phyloP scores from a whole-genome alignment of 257 asterid genomes.

The Anisodus acutangulus region DNA sequence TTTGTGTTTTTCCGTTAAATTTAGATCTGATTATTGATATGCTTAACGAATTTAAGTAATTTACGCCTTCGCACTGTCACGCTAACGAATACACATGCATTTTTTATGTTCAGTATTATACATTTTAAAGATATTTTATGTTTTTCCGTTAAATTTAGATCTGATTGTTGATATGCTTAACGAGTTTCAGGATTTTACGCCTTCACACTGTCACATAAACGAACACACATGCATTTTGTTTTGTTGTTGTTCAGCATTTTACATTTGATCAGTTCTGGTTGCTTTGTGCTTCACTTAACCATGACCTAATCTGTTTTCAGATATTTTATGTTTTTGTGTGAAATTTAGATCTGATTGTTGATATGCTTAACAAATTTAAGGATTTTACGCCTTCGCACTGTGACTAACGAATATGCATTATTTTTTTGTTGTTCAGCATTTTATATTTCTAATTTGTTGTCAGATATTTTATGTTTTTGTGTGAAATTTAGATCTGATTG shows the following conservation, averaged over 20 bases:
- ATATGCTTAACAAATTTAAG: neutral
- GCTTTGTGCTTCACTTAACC: no score
- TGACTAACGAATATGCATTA: neutral
- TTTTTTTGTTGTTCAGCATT: slow-evolving; percentile 18
- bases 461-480: neutral
- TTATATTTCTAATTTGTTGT: neutral
- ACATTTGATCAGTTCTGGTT: no score
- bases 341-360: slow-evolving; percentile 40
- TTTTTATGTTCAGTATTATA: neutral
- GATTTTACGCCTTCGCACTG: neutral
- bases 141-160: no score
- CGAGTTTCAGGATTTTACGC: no score
- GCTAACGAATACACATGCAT: neutral
- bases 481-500: slow-evolving; percentile 40
- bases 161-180: no score
- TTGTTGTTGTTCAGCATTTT: no score
- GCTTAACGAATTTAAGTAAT: neutral
- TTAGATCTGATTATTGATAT: slow-evolving; percentile 41
- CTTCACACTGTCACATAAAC: no score
- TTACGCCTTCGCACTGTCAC: neutral
- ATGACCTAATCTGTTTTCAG: no score
- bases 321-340: neutral
- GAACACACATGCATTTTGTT: no score
- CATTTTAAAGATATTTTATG: no score
- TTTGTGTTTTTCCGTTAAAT: neutral